Evolutionary conservation across 1,284 basidiomycete species (phyloP).

Genomic region (Sanghuangporus sanghuang): DNA sequence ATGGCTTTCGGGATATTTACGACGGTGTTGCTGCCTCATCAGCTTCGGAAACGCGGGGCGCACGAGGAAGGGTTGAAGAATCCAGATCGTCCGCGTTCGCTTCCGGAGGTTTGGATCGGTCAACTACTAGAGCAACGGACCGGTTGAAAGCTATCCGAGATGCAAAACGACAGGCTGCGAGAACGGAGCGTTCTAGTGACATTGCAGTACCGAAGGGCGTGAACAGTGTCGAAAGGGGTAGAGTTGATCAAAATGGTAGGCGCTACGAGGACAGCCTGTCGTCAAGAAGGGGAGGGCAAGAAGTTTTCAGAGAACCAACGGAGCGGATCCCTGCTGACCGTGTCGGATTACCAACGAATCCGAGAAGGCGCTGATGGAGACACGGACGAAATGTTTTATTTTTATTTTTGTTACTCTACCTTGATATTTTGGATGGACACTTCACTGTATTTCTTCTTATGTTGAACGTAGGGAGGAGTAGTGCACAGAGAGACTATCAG

Average conservation of each 20-base stretch:
- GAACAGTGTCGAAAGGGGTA: background rate
- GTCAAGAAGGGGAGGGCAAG: background rate
- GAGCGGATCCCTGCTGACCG: constrained; percentile 17
- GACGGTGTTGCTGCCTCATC: background rate
- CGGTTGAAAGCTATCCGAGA: constrained; percentile 50
- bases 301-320: background rate
- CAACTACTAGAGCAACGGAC: constrained; percentile 35
- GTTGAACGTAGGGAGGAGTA: background rate
- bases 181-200: background rate
- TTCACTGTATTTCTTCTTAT: background rate
- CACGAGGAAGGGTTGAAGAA: background rate
- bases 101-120: constrained; percentile 23
- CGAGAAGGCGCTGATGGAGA: constrained; percentile 18
- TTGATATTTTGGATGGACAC: background rate
- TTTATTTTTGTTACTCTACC: constrained; percentile 3
- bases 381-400: constrained; percentile 2
- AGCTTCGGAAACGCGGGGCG: background rate
- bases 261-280: background rate
- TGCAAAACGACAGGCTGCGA: constrained; percentile 39
- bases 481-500: background rate
- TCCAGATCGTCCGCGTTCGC: background rate
- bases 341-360: constrained; percentile 23
- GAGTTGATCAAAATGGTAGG: background rate
- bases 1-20: constrained; percentile 5
- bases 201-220: background rate